phyloP scores from a whole-genome alignment of 176 grass and related monocot species.

The Hordeum marinum region DNA sequence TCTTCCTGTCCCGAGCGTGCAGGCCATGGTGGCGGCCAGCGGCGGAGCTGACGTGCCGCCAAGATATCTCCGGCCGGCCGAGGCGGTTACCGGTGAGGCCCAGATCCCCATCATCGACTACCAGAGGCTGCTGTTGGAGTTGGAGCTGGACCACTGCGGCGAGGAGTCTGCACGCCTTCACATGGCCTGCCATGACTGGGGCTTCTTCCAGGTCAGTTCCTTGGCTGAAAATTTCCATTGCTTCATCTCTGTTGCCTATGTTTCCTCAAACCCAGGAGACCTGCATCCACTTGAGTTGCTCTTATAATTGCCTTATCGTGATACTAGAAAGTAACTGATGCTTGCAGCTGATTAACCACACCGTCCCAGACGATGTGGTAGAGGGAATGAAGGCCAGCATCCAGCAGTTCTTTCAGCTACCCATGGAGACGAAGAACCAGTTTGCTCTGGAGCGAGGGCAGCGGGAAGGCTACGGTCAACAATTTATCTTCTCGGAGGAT shows the following conservation, averaged over 20 bases:
- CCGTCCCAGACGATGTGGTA: background rate
- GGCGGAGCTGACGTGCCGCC: background rate
- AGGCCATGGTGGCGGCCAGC: constrained; percentile 8
- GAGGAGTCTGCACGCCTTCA: constrained; percentile 28
- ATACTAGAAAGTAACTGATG: background rate
- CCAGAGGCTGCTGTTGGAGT: background rate
- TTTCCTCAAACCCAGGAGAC: no score
- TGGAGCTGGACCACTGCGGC: background rate
- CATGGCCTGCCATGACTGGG: constrained; percentile 46
- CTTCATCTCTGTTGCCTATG: background rate
- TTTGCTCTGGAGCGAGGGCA: constrained; percentile 15
- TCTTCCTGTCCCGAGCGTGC: constrained; percentile 38
- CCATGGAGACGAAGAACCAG: constrained; percentile 29
- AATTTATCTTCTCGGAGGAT: constrained; percentile 50
- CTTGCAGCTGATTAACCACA: constrained; percentile 34
- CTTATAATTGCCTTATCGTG: background rate
- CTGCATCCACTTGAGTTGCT: background rate
- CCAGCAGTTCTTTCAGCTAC: constrained; percentile 30
- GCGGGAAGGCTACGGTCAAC: constrained; percentile 56
- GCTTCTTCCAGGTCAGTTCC: constrained; percentile 52
- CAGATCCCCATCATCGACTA: constrained; percentile 29
- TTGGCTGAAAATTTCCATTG: background rate
- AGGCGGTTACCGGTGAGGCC: background rate
- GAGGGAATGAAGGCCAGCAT: constrained; percentile 24
- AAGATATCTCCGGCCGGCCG: constrained; percentile 21